These are phyloP conservation scores for Pythium dissotocum DNA, from an alignment of 352 stramenopile genomes.

Conservation along the genomic window DNA sequence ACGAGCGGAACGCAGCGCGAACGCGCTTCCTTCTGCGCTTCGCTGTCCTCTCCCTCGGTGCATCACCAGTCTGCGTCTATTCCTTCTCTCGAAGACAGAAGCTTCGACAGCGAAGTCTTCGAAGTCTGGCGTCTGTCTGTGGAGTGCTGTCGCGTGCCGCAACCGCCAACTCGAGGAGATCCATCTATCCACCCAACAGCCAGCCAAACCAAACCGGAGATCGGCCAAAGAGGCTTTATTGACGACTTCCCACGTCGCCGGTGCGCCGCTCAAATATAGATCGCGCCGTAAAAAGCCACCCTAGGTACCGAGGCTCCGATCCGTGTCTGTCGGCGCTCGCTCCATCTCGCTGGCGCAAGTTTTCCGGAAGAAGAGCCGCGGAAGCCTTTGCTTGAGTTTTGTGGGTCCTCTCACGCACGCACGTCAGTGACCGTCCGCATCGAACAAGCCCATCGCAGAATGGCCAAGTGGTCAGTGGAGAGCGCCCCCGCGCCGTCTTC, in stretches of 20 bases:
- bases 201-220: not conserved
- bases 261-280: conserved; percentile 8
- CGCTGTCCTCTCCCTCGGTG: not conserved
- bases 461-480: conserved; percentile 30
- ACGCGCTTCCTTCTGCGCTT: conserved; percentile 19
- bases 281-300: not conserved
- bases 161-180: not conserved
- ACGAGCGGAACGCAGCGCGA: conserved; percentile 17
- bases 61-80: not conserved
- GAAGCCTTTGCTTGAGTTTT: not conserved
- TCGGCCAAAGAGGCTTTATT: conserved; percentile 1
- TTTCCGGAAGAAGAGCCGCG: not conserved
- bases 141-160: not conserved
- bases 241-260: conserved; percentile 3
- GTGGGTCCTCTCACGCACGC: not conserved
- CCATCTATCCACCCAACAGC: not conserved
- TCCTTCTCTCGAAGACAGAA: not conserved
- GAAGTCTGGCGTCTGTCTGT: not conserved
- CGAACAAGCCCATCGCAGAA: not conserved
- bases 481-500: conserved; percentile 13
- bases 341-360: conserved; percentile 10
- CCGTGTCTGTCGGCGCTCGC: not conserved
- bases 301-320: not conserved
- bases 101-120: not conserved
- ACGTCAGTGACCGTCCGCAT: not conserved